phyloP scores from a whole-genome alignment of 169 alveolate species.

The Babesia bigemina region DNA sequence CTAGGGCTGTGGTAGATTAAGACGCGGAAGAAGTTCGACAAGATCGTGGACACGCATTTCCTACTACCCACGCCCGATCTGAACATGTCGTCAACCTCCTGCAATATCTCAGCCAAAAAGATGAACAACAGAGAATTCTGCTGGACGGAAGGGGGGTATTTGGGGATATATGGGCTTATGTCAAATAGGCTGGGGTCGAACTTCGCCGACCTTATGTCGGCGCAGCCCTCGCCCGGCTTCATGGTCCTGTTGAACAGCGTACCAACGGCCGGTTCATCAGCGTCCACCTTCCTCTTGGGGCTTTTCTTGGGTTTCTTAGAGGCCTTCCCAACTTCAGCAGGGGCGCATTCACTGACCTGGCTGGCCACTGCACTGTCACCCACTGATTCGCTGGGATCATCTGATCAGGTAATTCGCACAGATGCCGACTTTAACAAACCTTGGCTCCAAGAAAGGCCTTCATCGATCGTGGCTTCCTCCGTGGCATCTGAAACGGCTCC shows the following conservation, averaged over 20 bases:
- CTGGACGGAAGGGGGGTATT: constrained; percentile 37
- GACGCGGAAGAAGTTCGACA: constrained; percentile 80
- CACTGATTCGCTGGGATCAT: neutral
- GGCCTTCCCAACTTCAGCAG: neutral
- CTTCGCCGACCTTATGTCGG: constrained; percentile 76
- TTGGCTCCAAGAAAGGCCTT: neutral
- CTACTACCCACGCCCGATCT: constrained; percentile 87
- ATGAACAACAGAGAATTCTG: constrained; percentile 52
- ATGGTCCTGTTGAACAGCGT: constrained; percentile 72
- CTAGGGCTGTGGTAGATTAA: constrained; percentile 82
- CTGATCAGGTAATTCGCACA: neutral
- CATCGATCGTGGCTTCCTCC: neutral
- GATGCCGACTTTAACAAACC: neutral
- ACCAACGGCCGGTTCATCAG: constrained; percentile 72
- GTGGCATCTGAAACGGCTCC: neutral
- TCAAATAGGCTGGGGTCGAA: constrained; percentile 78
- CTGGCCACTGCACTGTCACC: neutral
- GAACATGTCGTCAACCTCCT: constrained; percentile 82
- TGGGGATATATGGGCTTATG: constrained; percentile 62
- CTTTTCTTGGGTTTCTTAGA: constrained; percentile 9
- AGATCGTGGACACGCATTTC: constrained; percentile 78
- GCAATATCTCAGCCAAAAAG: constrained; percentile 76
- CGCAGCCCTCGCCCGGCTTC: constrained; percentile 61
- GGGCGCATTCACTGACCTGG: neutral
- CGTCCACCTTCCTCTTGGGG: constrained; percentile 12